Evolutionary conservation across 1,284 basidiomycete genomes (phyloP).

Genomic region (Boletellus dicymbophilus): DNA sequence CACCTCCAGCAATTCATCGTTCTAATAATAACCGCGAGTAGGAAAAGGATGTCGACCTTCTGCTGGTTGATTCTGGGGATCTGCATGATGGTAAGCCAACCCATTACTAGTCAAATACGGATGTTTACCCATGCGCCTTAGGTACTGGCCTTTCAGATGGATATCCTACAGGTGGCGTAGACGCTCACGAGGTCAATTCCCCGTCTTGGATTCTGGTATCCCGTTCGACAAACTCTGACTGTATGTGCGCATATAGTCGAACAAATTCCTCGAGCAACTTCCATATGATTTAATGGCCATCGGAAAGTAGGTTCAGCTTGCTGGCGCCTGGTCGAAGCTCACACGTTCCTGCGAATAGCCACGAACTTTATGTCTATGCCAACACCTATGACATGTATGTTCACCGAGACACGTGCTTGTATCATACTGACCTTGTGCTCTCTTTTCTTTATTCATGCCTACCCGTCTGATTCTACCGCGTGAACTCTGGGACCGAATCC

Average conservation of each 20-base stretch:
- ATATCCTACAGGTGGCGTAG: slow-evolving; percentile 64
- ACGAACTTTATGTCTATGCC: slow-evolving; percentile 83
- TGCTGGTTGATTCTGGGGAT: slow-evolving; percentile 78
- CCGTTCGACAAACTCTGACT: too few species aligned
- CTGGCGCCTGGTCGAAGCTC: not conserved
- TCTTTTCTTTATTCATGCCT: not conserved
- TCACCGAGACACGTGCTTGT: not conserved
- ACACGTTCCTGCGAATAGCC: slow-evolving; percentile 41
- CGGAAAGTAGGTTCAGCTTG: slow-evolving; percentile 60
- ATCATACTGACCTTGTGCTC: slow-evolving; percentile 8
- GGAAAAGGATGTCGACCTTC: slow-evolving; percentile 68
- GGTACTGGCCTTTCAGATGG: slow-evolving; percentile 77
- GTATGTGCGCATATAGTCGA: slow-evolving; percentile 42
- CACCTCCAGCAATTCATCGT: not conserved
- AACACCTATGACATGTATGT: slow-evolving; percentile 75
- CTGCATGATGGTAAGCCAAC: slow-evolving; percentile 68
- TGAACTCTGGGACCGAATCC: not conserved
- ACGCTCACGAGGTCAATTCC: slow-evolving; percentile 61
- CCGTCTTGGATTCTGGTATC: not conserved
- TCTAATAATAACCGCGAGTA: slow-evolving; percentile 23
- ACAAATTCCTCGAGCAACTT: slow-evolving; percentile 72
- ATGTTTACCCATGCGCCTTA: slow-evolving; percentile 18
- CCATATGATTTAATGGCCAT: slow-evolving; percentile 86
- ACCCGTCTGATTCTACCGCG: too few species aligned
- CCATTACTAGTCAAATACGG: too few species aligned